Conservation (phyloP, 2,329 filamentous ascomycete genomes). For the Aquanectria penicillioides region DNA sequence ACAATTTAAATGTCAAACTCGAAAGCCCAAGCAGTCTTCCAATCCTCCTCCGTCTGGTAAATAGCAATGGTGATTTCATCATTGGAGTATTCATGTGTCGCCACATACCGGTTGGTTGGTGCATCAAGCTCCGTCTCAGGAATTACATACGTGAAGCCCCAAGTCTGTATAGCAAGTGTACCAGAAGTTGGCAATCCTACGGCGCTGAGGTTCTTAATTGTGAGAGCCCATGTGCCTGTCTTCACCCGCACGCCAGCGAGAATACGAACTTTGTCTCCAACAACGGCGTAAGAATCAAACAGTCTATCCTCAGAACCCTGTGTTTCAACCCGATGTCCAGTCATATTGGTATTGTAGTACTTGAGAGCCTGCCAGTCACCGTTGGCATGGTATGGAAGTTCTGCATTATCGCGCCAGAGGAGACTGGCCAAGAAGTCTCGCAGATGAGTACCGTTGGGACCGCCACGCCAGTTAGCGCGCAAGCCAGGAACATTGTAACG, state of each 20-base stretch:
- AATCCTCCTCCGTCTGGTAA: background rate
- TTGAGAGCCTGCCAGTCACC: slow-evolving; percentile 2
- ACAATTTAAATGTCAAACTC: background rate
- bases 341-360: slow-evolving; percentile 2
- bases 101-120: background rate
- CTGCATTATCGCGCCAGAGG: background rate
- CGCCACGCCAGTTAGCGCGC: background rate
- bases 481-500: background rate
- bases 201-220: background rate
- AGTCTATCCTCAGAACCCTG: background rate
- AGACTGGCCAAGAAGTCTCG: slow-evolving; percentile 1
- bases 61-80: background rate
- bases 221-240: slow-evolving; percentile 1
- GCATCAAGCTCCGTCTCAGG: background rate
- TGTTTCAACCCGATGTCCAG: background rate
- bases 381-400: background rate
- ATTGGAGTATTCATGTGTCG: background rate
- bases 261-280: background rate
- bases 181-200: background rate
- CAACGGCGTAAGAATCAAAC: background rate
- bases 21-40: background rate
- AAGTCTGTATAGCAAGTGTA: background rate
- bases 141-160: background rate
- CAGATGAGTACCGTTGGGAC: background rate
- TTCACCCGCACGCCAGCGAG: background rate